Conservation (phyloP, 768 basidiomycete species). For the Strobilomyces confusus region DNA sequence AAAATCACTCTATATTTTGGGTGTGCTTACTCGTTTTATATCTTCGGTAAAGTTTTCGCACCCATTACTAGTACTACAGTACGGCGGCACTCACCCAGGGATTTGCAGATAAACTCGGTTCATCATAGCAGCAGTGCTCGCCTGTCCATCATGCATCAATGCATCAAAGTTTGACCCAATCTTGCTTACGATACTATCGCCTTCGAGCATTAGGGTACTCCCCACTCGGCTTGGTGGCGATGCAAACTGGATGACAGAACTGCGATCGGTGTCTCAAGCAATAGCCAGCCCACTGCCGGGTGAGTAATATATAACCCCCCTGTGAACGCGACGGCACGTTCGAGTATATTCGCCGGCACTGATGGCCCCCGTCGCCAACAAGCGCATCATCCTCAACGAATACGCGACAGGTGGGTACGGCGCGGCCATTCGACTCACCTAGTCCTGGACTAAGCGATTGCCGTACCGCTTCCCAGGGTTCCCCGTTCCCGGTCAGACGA, state of each 20-base stretch:
- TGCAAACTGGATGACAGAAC: not conserved
- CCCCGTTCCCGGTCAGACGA: slow-evolving; percentile 38
- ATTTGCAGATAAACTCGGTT: too few species aligned
- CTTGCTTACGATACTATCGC: not conserved
- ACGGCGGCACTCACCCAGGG: too few species aligned
- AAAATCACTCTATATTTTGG: too few species aligned
- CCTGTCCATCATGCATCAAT: too few species aligned
- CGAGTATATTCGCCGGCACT: not conserved
- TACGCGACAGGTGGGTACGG: slow-evolving; percentile 16
- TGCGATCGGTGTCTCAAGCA: not conserved
- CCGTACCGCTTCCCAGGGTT: not conserved
- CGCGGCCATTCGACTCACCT: not conserved
- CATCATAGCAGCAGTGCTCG: too few species aligned
- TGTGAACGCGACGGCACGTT: not conserved
- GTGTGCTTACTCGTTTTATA: too few species aligned
- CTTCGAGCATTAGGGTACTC: too few species aligned
- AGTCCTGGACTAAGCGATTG: not conserved
- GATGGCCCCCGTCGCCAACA: slow-evolving; percentile 27
- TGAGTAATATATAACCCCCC: not conserved
- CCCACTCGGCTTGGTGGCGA: too few species aligned
- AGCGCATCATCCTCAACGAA: slow-evolving; percentile 33
- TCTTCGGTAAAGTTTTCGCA: too few species aligned
- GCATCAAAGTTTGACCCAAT: not conserved
- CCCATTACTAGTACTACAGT: too few species aligned
- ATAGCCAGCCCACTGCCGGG: not conserved